Base-by-base conservation (phyloP, 805 yeast genomes). In the Candida argentea region DNA sequence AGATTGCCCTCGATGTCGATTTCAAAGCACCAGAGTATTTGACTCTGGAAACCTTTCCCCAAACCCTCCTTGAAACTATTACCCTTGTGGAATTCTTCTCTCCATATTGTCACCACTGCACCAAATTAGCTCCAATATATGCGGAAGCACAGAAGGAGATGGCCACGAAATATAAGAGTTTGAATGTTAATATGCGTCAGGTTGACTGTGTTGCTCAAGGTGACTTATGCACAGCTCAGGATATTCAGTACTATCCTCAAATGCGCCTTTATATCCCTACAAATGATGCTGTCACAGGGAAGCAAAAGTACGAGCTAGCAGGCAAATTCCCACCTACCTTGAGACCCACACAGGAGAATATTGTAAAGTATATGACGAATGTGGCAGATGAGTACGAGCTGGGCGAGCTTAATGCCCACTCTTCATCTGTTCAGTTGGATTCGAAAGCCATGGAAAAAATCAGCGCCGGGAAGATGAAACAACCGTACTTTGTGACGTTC, bases 41-140 rank as follows among this genome's bases (percentile, higher is more conserved):
- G 25, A 71, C 65, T 0, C 38, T 48, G 3, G 64, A 54, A 1
- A 63, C 57, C 13, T 84, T 81, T 44, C 74, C 71, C 29, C 34
- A 49, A 8, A 55, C 57, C 20, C 45, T 73, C n/a, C 46, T 59
- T 12, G 53, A 62, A n/a, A n/a, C n/a, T n/a, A n/a, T n/a, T n/a
- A n/a, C n/a, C n/a, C 65, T 89, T 44, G 76, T 89, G 19, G 95
- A 89, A 55, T 87, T 85, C 54, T 91, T 56, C 48, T 84, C 95
- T 18, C 98, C 98, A 0, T 77, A 77, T 44, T 91, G 98, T 50
- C 50, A 59, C 5, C 97, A 89, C 53, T 91, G 98, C 56, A 67
- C 59, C 36, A 62, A 57, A 5, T 56, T 91, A 29, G 91, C 83
- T 2, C 97, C 98, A 2, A 65, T 57, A 5, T 82, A 73, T 55